Conservation (phyloP, 164 flowering plant species). For the Euptelea pleiosperma region DNA sequence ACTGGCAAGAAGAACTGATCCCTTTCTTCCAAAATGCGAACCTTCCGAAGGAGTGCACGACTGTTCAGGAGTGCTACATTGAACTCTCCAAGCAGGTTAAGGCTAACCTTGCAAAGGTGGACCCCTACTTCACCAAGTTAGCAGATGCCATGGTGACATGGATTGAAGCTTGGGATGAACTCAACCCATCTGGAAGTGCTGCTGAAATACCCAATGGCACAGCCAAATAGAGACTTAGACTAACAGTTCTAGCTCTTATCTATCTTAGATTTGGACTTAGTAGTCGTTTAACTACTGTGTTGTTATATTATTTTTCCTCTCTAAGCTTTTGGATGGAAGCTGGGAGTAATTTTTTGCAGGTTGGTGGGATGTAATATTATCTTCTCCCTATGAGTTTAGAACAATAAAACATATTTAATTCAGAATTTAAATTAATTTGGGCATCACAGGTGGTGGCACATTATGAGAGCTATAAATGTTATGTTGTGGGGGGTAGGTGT, state of each 20-base stretch:
- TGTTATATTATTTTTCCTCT: not conserved
- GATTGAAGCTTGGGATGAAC: slow-evolving; percentile 83
- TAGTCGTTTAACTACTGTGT: not conserved
- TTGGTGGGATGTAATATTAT: not conserved
- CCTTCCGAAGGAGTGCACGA: slow-evolving; percentile 61
- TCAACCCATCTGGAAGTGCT: slow-evolving; percentile 44
- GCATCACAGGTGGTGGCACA: slow-evolving; percentile 1
- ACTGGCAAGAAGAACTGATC: slow-evolving; percentile 74
- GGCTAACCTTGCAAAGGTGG: slow-evolving; percentile 59
- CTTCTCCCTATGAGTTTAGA: slow-evolving; percentile 7
- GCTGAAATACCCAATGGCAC: slow-evolving; percentile 29
- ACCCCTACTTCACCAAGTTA: slow-evolving; percentile 65
- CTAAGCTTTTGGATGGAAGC: slow-evolving; percentile 4
- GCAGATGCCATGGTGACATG: slow-evolving; percentile 81
- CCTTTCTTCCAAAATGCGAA: slow-evolving; percentile 63
- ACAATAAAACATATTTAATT: slow-evolving; percentile 13
- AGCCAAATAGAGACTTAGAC: slow-evolving; percentile 10
- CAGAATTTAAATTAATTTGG: not conserved
- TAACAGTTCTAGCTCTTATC: not conserved
- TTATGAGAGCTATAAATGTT: no score
- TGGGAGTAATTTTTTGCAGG: slow-evolving; percentile 13
- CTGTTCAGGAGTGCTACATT: slow-evolving; percentile 62
- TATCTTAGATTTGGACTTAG: slow-evolving; percentile 1
- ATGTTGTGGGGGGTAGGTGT: no score
- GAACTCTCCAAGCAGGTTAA: slow-evolving; percentile 66